Evolutionary conservation across 805 yeast genomes (phyloP).

Genomic region (Starmerella powellii): DNA sequence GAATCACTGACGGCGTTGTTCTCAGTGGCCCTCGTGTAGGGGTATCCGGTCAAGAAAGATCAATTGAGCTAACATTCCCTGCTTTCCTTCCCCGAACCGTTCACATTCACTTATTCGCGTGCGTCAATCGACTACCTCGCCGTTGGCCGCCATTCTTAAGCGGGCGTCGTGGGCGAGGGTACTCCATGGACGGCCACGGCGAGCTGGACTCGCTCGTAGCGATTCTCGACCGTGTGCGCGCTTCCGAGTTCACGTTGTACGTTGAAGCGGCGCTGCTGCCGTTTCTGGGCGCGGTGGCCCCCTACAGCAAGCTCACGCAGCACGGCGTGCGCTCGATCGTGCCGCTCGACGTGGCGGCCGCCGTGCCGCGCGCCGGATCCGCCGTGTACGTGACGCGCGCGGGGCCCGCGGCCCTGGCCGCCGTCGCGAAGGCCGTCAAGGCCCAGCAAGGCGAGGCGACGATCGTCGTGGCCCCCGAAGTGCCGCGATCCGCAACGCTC

Average conservation of each 20-base stretch:
- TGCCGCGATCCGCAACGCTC: slow-evolving; percentile 16
- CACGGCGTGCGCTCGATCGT: slow-evolving; percentile 39
- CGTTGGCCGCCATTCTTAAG: too few species aligned
- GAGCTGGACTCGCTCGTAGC: slow-evolving; percentile 18
- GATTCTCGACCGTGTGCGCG: slow-evolving; percentile 13
- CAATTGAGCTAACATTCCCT: too few species aligned
- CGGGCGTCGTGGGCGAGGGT: background rate
- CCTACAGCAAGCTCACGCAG: slow-evolving; percentile 42
- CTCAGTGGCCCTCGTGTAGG: too few species aligned
- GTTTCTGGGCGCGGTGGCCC: slow-evolving; percentile 41
- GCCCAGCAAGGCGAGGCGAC: background rate
- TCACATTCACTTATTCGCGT: too few species aligned
- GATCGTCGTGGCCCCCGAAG: slow-evolving; percentile 13
- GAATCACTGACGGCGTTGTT: too few species aligned
- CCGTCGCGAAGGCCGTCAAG: slow-evolving; percentile 9
- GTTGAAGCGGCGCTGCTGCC: slow-evolving; percentile 40
- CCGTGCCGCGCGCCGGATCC: background rate
- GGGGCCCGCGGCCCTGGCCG: slow-evolving; percentile 16
- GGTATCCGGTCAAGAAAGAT: too few species aligned
- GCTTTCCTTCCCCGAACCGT: too few species aligned
- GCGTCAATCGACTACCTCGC: too few species aligned
- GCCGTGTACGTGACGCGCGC: slow-evolving; percentile 24
- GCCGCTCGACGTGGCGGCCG: slow-evolving; percentile 33
- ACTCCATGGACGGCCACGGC: slow-evolving; percentile 1
- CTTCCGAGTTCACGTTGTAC: slow-evolving; percentile 25